phyloP scores from a whole-genome alignment of 2,329 filamentous ascomycete genomes.

The Diaporthe sp. region DNA sequence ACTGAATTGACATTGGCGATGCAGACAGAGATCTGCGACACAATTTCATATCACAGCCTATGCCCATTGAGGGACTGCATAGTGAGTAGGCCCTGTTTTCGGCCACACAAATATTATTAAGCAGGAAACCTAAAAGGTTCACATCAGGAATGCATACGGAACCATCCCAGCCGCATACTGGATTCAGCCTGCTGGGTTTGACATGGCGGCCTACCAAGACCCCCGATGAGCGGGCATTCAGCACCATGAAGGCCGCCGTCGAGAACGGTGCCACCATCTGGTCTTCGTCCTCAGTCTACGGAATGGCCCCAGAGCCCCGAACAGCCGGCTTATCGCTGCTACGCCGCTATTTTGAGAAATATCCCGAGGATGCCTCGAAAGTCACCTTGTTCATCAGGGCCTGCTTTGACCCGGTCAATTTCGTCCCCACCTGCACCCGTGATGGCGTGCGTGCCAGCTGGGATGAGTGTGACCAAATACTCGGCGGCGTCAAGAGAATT shows the following conservation, averaged over 20 bases:
- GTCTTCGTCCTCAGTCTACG: neutral
- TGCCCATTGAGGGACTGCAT: too few relatives aligned
- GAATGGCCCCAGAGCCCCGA: neutral
- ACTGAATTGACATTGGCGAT: too few relatives aligned
- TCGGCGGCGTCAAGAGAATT: neutral
- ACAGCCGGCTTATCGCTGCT: neutral
- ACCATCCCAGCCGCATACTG: too few relatives aligned
- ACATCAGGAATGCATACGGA: too few relatives aligned
- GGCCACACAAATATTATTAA: too few relatives aligned
- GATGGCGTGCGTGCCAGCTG: neutral
- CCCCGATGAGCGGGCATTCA: too few relatives aligned
- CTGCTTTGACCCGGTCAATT: neutral
- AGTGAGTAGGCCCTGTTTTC: too few relatives aligned
- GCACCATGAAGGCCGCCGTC: neutral
- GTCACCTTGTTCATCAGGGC: neutral
- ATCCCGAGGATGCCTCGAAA: neutral
- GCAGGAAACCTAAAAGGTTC: too few relatives aligned
- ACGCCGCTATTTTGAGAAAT: neutral
- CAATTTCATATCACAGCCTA: too few relatives aligned
- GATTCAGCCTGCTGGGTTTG: too few relatives aligned
- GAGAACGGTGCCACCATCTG: neutral
- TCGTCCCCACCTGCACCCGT: neutral
- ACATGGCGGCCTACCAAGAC: too few relatives aligned
- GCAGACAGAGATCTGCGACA: too few relatives aligned
- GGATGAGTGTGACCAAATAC: neutral